These are phyloP conservation scores for Hysterium pulicare DNA, from an alignment of 2,329 filamentous ascomycete species.

Conservation along the genomic window DNA sequence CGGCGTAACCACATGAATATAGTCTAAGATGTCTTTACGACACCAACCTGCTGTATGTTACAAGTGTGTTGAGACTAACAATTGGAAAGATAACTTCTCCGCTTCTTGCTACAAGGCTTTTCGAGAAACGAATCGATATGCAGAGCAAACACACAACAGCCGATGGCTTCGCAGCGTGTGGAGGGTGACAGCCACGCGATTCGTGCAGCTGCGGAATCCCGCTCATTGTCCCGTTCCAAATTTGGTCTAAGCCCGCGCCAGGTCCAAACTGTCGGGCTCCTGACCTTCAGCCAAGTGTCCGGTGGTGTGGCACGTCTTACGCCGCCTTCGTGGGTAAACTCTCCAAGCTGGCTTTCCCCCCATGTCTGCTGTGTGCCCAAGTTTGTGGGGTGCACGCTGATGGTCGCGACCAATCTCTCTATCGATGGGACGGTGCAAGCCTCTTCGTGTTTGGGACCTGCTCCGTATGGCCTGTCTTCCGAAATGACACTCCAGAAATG, in stretches of 20 bases:
- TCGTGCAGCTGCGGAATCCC: conserved; percentile 27
- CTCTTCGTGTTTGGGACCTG: neutral
- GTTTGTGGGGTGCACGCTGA: conserved; percentile 16
- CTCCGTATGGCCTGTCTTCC: neutral
- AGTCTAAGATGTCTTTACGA: neutral
- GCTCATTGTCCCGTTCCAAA: conserved; percentile 19
- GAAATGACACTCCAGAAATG: neutral
- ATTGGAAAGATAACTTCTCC: neutral
- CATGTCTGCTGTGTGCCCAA: conserved; percentile 19
- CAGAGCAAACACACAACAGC: neutral
- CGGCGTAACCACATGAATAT: neutral
- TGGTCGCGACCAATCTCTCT: neutral
- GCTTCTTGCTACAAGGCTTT: neutral
- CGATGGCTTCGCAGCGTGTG: conserved; percentile 17
- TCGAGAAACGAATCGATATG: neutral
- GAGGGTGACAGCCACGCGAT: conserved; percentile 29
- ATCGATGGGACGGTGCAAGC: neutral
- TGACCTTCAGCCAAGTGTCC: conserved; percentile 27
- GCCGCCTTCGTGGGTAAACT: conserved; percentile 29
- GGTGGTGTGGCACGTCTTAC: conserved; percentile 32
- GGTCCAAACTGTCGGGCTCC: conserved; percentile 29
- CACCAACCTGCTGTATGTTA: neutral
- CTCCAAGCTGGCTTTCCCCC: conserved; percentile 11
- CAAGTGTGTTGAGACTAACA: neutral
- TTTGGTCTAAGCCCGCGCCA: conserved; percentile 21